Percentiles rank a stretch among this genome's conserved stretches.
These are phyloP conservation scores for Takakia lepidozioides DNA, from an alignment of 225 moss, liverwort and hornwort species.

Conservation along the genomic window DNA sequence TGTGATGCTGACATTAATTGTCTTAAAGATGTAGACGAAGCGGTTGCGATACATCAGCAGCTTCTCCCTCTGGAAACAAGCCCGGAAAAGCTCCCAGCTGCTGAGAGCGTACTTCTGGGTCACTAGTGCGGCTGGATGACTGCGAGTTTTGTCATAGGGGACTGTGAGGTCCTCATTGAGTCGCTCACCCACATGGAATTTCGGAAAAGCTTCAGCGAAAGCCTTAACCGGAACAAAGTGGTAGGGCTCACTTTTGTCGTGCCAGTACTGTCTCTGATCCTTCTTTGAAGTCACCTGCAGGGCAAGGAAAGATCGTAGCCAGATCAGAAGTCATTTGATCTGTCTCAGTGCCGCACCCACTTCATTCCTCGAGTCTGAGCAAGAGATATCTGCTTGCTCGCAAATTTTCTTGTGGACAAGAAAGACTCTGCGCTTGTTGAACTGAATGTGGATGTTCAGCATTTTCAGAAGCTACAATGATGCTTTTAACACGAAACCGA, in stretches of 20 bases:
- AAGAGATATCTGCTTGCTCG: not conserved
- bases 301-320: not conserved
- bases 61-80: conserved; percentile 60
- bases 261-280: conserved; percentile 84
- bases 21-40: conserved; percentile 64
- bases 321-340: not conserved
- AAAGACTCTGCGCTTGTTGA: too few species aligned
- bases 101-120: conserved; percentile 52
- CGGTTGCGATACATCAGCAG: conserved; percentile 63
- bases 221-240: conserved; percentile 39
- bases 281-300: conserved; percentile 65
- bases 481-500: too few species aligned
- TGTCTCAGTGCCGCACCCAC: not conserved
- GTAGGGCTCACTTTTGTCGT: conserved; percentile 24
- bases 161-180: conserved; percentile 31
- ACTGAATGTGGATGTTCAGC: too few species aligned
- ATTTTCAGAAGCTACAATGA: too few species aligned
- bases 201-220: conserved; percentile 36
- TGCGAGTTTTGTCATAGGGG: conserved; percentile 48
- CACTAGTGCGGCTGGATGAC: conserved; percentile 73
- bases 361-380: too few species aligned
- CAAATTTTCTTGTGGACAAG: too few species aligned
- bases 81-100: conserved; percentile 52
- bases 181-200: conserved; percentile 49
- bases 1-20: conserved; percentile 20